These are phyloP conservation scores for Wickerhamomyces pijperi DNA, from an alignment of 805 yeast genomes.

Conservation along the genomic window DNA sequence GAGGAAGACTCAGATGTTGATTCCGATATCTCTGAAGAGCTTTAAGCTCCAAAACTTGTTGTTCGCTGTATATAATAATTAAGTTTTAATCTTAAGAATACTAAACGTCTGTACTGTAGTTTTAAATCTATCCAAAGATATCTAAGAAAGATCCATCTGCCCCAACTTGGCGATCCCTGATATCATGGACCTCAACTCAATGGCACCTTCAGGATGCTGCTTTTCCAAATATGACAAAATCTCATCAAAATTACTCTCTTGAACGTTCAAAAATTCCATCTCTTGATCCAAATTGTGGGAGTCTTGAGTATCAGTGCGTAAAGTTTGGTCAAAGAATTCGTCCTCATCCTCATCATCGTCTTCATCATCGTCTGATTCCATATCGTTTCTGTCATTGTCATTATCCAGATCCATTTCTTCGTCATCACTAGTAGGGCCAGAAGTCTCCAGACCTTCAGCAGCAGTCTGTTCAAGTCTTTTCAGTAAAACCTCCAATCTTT, in stretches of 20 bases:
- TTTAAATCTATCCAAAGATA: too few species aligned
- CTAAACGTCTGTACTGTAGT: too few species aligned
- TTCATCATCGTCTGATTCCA: conserved; percentile 22
- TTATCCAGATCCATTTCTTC: conserved; percentile 21
- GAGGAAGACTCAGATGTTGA: too few species aligned
- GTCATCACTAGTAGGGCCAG: conserved; percentile 20
- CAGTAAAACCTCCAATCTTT: conserved; percentile 31
- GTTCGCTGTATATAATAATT: too few species aligned
- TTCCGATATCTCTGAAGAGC: too few species aligned
- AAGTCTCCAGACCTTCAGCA: conserved; percentile 13
- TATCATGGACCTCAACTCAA: conserved; percentile 6
- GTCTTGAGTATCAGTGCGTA: background rate
- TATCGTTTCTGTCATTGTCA: conserved; percentile 20
- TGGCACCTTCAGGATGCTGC: conserved; percentile 16
- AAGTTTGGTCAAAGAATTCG: background rate
- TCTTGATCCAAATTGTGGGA: background rate
- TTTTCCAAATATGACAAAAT: conserved; percentile 12
- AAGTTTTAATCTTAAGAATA: too few species aligned
- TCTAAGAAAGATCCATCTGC: background rate
- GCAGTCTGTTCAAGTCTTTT: conserved; percentile 18
- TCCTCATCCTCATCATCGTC: conserved; percentile 19
- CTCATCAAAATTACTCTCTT: conserved; percentile 12
- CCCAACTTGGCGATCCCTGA: background rate
- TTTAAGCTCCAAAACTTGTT: too few species aligned
- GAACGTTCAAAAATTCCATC: background rate